phyloP scores from a whole-genome alignment of 2,329 filamentous ascomycete species.

The Aschersonia sp. region DNA sequence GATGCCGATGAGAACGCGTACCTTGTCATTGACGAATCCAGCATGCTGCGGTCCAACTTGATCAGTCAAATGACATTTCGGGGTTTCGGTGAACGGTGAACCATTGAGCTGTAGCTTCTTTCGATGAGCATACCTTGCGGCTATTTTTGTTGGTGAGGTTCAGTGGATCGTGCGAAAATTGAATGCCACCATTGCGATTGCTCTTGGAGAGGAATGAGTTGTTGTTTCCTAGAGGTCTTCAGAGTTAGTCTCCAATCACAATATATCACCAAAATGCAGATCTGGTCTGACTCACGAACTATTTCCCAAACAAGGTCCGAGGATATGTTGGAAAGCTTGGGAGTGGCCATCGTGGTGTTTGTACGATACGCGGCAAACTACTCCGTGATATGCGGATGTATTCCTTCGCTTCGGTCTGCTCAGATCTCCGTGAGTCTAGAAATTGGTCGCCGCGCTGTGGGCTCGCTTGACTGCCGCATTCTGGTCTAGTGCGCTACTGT shows the following conservation, averaged over 20 bases:
- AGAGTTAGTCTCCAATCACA: background rate
- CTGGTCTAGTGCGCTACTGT: slow-evolving; percentile 11
- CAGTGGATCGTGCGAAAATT: slow-evolving; percentile 87
- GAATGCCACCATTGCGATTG: slow-evolving; percentile 60
- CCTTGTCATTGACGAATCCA: slow-evolving; percentile 89
- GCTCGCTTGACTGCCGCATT: slow-evolving; percentile 20
- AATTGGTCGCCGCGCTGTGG: slow-evolving; percentile 21
- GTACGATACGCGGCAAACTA: slow-evolving; percentile 14
- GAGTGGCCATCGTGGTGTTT: slow-evolving; percentile 39
- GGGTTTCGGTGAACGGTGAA: background rate
- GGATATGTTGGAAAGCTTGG: slow-evolving; percentile 59
- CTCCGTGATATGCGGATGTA: too few species aligned
- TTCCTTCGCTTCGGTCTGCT: too few species aligned
- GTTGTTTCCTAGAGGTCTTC: slow-evolving; percentile 51
- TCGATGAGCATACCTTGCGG: slow-evolving; percentile 54
- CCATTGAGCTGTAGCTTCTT: too few species aligned
- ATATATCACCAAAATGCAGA: background rate
- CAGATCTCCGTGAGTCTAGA: slow-evolving; percentile 11
- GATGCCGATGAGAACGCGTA: slow-evolving; percentile 24
- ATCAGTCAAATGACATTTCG: slow-evolving; percentile 19
- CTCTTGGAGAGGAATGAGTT: slow-evolving; percentile 92
- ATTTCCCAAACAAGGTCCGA: slow-evolving; percentile 90
- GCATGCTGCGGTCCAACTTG: slow-evolving; percentile 47
- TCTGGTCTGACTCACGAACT: slow-evolving; percentile 60
- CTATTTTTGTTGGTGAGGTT: slow-evolving; percentile 88